Conservation (phyloP, 2,329 filamentous ascomycete species). For the Fusarium verrucosum region DNA sequence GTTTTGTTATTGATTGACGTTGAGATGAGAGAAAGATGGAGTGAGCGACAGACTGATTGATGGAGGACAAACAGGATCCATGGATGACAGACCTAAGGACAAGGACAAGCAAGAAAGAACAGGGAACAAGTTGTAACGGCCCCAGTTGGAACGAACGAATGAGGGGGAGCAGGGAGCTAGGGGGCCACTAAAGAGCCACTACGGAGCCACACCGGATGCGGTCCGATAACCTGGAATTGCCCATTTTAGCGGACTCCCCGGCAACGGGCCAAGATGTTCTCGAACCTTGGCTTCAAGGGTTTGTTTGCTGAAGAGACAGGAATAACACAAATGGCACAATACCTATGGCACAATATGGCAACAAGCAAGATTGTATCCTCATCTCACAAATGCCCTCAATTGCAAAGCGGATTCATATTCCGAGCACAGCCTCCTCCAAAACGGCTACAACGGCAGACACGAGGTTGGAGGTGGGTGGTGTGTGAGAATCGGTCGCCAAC, state of each 20-base stretch:
- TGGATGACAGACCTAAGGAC: too few relatives aligned
- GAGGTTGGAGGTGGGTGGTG: slow-evolving; percentile 33
- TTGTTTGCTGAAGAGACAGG: too few relatives aligned
- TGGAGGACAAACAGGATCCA: too few relatives aligned
- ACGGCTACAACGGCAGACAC: slow-evolving; percentile 27
- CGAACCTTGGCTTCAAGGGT: neutral
- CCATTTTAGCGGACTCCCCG: slow-evolving; percentile 37
- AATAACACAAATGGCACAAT: too few relatives aligned
- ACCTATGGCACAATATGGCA: neutral
- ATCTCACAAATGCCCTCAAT: neutral
- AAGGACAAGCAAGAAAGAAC: neutral
- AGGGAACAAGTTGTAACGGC: slow-evolving; percentile 36
- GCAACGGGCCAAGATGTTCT: slow-evolving; percentile 34
- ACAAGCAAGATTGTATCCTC: neutral
- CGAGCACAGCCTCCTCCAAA: slow-evolving; percentile 27
- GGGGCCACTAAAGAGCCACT: slow-evolving; percentile 22
- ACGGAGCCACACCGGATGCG: slow-evolving; percentile 39
- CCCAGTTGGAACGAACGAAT: slow-evolving; percentile 36
- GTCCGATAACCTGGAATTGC: slow-evolving; percentile 33
- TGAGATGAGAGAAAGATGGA: slow-evolving; percentile 24
- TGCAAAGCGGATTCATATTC: neutral
- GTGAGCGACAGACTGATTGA: slow-evolving; percentile 13
- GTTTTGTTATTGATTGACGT: slow-evolving; percentile 19
- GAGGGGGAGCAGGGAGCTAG: slow-evolving; percentile 12
- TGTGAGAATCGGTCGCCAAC: slow-evolving; percentile 20